Evolutionary conservation across 371 early-diverging fungal genomes (phyloP).

Genomic region (Apophysomyces sp.): DNA sequence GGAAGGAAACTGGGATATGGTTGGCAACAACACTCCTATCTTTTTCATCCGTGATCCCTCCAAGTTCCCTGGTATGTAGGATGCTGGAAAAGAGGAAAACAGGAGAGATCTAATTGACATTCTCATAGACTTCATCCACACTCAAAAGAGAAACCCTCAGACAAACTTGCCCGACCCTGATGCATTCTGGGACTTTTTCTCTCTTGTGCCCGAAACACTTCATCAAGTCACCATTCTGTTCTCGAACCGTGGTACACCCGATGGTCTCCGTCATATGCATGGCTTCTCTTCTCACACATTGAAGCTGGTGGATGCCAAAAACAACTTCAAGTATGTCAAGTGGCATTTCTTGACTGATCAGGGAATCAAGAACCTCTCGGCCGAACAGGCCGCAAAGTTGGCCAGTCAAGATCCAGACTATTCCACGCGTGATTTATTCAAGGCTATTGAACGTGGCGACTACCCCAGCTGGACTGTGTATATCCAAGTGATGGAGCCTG

Average conservation of each 20-base stretch:
- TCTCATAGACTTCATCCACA: slow-evolving; percentile 72
- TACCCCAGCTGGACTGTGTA: slow-evolving; percentile 76
- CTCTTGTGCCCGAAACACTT: slow-evolving; percentile 75
- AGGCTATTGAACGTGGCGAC: slow-evolving; percentile 72
- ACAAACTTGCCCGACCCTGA: slow-evolving; percentile 60
- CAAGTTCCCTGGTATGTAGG: slow-evolving; percentile 63
- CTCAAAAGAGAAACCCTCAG: slow-evolving; percentile 79
- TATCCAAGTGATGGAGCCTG: slow-evolving; percentile 74
- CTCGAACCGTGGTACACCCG: slow-evolving; percentile 83
- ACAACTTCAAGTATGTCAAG: slow-evolving; percentile 75
- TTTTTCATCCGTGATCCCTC: slow-evolving; percentile 76
- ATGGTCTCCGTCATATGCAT: slow-evolving; percentile 79
- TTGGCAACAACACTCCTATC: slow-evolving; percentile 73
- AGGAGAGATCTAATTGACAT: neutral
- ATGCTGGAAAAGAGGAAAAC: too few relatives aligned
- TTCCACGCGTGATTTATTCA: slow-evolving; percentile 72
- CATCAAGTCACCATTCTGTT: slow-evolving; percentile 82
- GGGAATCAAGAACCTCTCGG: slow-evolving; percentile 73
- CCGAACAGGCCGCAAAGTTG: slow-evolving; percentile 61
- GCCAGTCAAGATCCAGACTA: slow-evolving; percentile 75
- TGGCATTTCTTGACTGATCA: slow-evolving; percentile 88
- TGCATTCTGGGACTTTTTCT: slow-evolving; percentile 75
- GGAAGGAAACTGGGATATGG: slow-evolving; percentile 80
- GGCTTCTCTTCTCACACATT: slow-evolving; percentile 81
- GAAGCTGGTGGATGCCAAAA: slow-evolving; percentile 72